Conservation (phyloP, 1,139 yeast genomes). For the Yamadazyma spencermartinsiae region DNA sequence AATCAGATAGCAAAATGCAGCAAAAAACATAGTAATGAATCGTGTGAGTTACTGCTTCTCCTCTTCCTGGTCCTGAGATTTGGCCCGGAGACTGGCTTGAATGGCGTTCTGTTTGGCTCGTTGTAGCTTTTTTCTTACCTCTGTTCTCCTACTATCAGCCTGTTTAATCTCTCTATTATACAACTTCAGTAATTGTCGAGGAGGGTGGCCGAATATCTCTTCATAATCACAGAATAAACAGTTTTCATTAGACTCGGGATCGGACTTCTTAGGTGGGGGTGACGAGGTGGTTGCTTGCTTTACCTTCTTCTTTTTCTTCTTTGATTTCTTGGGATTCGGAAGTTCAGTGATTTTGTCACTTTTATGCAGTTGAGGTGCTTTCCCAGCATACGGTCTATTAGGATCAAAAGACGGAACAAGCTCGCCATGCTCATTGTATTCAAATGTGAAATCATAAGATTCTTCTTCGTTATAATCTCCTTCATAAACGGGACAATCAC, state of each 20-base stretch:
- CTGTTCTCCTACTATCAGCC: constrained; percentile 35
- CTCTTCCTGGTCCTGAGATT: too few relatives aligned
- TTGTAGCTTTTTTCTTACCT: constrained; percentile 37
- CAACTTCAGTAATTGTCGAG: constrained; percentile 28
- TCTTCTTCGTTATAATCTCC: constrained; percentile 31
- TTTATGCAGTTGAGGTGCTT: constrained; percentile 8
- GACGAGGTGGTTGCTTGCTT: not conserved
- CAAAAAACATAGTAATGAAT: too few relatives aligned
- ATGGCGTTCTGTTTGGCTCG: constrained; percentile 6
- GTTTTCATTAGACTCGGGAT: constrained; percentile 15
- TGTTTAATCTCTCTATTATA: constrained; percentile 29
- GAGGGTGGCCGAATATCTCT: constrained; percentile 18
- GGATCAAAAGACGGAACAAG: constrained; percentile 43
- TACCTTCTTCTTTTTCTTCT: constrained; percentile 11
- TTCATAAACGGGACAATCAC: constrained; percentile 33
- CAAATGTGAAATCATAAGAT: constrained; percentile 47
- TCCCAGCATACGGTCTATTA: constrained; percentile 37
- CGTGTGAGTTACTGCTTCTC: too few relatives aligned
- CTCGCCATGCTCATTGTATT: constrained; percentile 44
- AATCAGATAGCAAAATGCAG: too few relatives aligned
- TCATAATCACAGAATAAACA: constrained; percentile 20
- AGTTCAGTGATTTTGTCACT: constrained; percentile 11
- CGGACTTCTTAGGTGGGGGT: constrained; percentile 5
- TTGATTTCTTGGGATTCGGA: constrained; percentile 9
- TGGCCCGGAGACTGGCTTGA: constrained; percentile 1